Percentiles rank a stretch among this genome's conserved stretches.
Conservation (phyloP, 768 basidiomycete species). For the Boletus rubescentipes region DNA sequence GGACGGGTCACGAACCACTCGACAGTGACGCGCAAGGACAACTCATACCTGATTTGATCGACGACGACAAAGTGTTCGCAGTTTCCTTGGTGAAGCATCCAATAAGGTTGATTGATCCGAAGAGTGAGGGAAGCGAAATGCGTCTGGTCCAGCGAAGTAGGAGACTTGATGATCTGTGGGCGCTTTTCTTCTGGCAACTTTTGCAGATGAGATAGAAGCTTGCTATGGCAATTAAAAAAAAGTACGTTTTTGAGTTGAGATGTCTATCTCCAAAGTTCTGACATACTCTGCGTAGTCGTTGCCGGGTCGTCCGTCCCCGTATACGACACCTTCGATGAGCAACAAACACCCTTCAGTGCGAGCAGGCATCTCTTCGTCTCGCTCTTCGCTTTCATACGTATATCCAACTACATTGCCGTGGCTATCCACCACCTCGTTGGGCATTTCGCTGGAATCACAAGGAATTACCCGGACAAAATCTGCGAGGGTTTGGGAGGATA, state of each 20-base stretch:
- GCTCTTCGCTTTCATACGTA: constrained; percentile 17
- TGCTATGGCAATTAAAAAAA: constrained; percentile 42
- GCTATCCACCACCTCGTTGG: constrained; percentile 39
- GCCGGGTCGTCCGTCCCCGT: constrained; percentile 50
- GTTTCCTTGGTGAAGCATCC: constrained; percentile 76
- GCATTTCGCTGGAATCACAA: constrained; percentile 59
- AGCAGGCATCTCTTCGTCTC: neutral
- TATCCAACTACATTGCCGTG: constrained; percentile 36
- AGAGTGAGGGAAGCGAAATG: constrained; percentile 54
- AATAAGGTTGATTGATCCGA: constrained; percentile 74
- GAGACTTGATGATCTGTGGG: constrained; percentile 36
- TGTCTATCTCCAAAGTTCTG: neutral
- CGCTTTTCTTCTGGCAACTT: constrained; percentile 33
- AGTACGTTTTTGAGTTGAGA: neutral
- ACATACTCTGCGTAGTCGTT: constrained; percentile 61
- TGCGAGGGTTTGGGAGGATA: constrained; percentile 71
- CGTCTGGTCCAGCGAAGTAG: constrained; percentile 47
- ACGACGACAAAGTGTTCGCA: constrained; percentile 80
- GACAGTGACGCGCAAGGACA: neutral
- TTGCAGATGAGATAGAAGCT: constrained; percentile 42
- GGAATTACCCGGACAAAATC: constrained; percentile 60
- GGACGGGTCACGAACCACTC: constrained; percentile 5
- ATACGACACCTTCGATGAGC: constrained; percentile 59
- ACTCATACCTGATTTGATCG: constrained; percentile 68
- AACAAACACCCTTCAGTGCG: constrained; percentile 44